phyloP scores from a whole-genome alignment of 306 rosid genomes.

The Geum urbanum region DNA sequence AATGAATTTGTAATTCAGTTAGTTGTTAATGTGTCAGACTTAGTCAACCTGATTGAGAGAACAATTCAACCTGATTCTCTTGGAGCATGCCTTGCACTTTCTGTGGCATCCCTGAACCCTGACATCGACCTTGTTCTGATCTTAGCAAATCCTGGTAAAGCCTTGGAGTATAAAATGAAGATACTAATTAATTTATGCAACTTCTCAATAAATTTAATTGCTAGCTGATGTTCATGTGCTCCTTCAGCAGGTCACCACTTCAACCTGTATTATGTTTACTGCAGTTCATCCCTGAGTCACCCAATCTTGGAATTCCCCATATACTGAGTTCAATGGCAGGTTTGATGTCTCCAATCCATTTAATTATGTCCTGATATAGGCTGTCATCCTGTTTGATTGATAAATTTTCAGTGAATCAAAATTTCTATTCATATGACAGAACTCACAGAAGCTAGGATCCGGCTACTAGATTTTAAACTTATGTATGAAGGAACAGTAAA shows the following conservation, averaged over 20 bases:
- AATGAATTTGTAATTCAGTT: too few species aligned
- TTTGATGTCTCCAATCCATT: neutral
- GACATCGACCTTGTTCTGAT: constrained; percentile 76
- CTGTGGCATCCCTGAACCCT: constrained; percentile 75
- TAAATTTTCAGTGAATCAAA: too few species aligned
- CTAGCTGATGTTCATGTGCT: neutral
- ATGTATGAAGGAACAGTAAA: too few species aligned
- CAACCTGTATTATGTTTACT: constrained; percentile 33
- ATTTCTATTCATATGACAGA: too few species aligned
- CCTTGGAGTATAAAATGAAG: neutral
- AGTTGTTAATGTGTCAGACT: constrained; percentile 48
- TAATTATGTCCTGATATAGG: neutral
- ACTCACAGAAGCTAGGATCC: too few species aligned
- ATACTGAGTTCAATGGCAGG: neutral
- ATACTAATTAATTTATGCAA: constrained; percentile 10
- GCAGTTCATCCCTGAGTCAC: neutral
- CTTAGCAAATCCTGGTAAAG: constrained; percentile 75
- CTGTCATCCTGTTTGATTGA: too few species aligned
- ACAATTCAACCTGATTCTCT: constrained; percentile 57
- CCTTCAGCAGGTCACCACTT: neutral
- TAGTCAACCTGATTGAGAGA: constrained; percentile 64
- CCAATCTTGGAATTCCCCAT: neutral
- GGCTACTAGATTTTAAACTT: too few species aligned
- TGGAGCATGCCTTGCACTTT: constrained; percentile 82
- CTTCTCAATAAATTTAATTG: constrained; percentile 9